Evolutionary conservation across 1,284 basidiomycete genomes (phyloP), one percentile per base, ranked within the genome.

Genomic region (Ceratobasidium sp.): DNA sequence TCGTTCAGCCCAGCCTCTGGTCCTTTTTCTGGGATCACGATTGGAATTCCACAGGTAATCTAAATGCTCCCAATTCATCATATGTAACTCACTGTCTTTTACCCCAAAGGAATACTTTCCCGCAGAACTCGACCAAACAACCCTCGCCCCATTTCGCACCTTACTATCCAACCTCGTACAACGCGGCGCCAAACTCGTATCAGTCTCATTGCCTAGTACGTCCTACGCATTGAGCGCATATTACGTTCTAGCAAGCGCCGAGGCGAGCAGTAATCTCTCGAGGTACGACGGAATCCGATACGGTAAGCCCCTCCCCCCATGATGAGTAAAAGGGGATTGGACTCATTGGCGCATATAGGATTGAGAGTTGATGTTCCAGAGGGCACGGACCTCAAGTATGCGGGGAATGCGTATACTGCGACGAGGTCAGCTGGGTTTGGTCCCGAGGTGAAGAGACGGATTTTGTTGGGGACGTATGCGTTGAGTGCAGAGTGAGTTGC

Each of bases 191-290:
- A 86, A 87, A 0, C 82, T 98, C 23, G 85, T 92, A 0, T 89
- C 95, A 0, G 91, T 99, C 0, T 93, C 93, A 9, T 87, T 99
- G 23, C 95, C 96, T 0, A 89, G 90, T 1, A 95, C 95, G 0
- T 87, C 86, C 0, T 94, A 93, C 81, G 94, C 95, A 0, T 87
- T 99, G 1, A 95, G 96, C 72, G 95, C 97, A 4, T 99, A 99
- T 87, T 99, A 99, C 83, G 94, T 98, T 13, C 89, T 99, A 26
- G 95, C 97, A 0, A 95, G 92, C 79, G 97, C 98, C 0, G 98
- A 99, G 84, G 97, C 97, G 0, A 95, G 95, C 81, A 97, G 95
- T 81, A 98, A 98, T 83, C 87, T 99, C 55, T 96, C 95, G 0
- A 89, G 96, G 49, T 99, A 94, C 84, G 96, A 97, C 72, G 97